These are phyloP conservation scores for Aureobasidium sp. DNA, from an alignment of 2,329 filamentous ascomycete species.

Conservation along the genomic window DNA sequence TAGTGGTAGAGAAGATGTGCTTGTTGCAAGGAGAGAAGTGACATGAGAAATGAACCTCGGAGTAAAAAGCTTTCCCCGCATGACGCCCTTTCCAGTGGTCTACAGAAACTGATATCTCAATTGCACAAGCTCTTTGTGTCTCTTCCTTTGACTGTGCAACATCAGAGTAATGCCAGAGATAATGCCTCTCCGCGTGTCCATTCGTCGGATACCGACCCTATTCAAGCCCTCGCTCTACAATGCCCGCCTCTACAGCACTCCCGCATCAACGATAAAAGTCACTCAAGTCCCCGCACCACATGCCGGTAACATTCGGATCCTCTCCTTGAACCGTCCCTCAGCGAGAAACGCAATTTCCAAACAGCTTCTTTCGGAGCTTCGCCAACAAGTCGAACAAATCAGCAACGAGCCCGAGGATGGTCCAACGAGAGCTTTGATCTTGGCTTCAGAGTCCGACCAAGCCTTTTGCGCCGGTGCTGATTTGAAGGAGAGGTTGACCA, in stretches of 20 bases:
- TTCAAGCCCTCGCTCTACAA: background rate
- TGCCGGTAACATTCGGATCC: slow-evolving; percentile 76
- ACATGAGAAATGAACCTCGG: background rate
- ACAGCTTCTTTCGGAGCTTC: slow-evolving; percentile 65
- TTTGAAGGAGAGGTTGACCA: slow-evolving; percentile 75
- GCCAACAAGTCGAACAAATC: slow-evolving; percentile 65
- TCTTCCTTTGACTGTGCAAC: background rate
- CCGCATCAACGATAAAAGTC: slow-evolving; percentile 50
- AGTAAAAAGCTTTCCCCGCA: slow-evolving; percentile 15
- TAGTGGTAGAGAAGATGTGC: background rate
- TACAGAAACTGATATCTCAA: too few relatives aligned
- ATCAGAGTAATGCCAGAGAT: background rate
- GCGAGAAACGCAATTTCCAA: slow-evolving; percentile 88
- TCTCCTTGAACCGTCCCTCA: slow-evolving; percentile 76
- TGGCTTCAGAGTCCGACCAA: slow-evolving; percentile 77
- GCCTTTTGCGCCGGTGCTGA: slow-evolving; percentile 94
- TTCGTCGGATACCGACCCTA: background rate
- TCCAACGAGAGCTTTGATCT: slow-evolving; percentile 68
- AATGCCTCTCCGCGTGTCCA: background rate
- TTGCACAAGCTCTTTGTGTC: too few relatives aligned
- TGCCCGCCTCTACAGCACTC: slow-evolving; percentile 19
- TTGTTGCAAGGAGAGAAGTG: background rate
- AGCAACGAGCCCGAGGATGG: slow-evolving; percentile 51
- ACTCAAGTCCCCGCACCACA: slow-evolving; percentile 70
- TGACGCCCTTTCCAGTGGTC: background rate